Base-by-base conservation (phyloP, 495 filamentous ascomycete genomes). In the Neurospora intermedia region DNA sequence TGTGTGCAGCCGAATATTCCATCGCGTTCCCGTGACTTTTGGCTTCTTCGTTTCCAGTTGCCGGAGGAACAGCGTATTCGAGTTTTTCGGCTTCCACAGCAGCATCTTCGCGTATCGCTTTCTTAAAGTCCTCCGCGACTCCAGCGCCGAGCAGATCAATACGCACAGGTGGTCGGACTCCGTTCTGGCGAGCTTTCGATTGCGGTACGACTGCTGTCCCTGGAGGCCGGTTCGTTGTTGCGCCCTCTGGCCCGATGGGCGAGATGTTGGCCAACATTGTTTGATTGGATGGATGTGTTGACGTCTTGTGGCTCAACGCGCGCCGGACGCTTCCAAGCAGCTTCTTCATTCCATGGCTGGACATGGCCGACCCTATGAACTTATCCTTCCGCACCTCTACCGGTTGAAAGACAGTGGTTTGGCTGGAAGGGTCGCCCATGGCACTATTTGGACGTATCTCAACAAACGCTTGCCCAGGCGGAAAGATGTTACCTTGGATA, bases 261-360 rank as follows among this genome's bases (percentile, higher is more conserved):
- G 84, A 83, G 39, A 88, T 85, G 72, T 85, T 82, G 75, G 84
- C 82, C 69, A 83, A 83, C 54, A 78, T 80, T n/a, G 79, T 83
- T 43, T 86, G 85, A 27, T 35, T 66, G 27, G 54, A 66, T 66
- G 23, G 54, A 18, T 66, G 15, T 2, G 82, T 83, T 4, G 83
- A 82, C 10, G 84, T 83, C 43, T 89, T 91, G 48, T 88, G 93
- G 76, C 94, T 93, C 69, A 98, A 80, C n/a, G 90, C 95, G 43
- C 95, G 92, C 59, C 93, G 91, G 43, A 98, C 93, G 74, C 91
- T 94, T 1, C 94, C 94, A 66, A 99, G 85, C 4, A 98, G 84
- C 75, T 89, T 96, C 80, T 90, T 93, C 85, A 98, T 91, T 1
- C 93, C 92, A 69, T 84, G 85, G 2, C 86, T 83, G 7, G 86